Evolutionary conservation across 768 basidiomycete species (phyloP).

Genomic region (Suillus paluster): DNA sequence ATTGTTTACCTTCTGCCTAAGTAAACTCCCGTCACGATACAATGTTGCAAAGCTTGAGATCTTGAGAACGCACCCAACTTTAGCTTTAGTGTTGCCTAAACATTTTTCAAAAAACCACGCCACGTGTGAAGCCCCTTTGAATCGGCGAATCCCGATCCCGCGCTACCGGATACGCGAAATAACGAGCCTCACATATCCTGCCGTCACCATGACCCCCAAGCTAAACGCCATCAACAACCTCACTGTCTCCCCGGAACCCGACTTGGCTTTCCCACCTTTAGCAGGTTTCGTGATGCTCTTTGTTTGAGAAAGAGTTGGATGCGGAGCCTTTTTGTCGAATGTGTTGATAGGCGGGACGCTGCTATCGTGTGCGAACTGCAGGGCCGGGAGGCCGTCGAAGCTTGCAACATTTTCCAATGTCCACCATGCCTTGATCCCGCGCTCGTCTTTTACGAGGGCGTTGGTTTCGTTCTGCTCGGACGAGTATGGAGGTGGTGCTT

Average conservation of each 20-base stretch:
- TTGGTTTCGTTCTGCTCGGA: conserved; percentile 4
- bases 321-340: conserved; percentile 21
- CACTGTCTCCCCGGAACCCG: not conserved
- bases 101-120: not conserved
- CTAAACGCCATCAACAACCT: conserved; percentile 34
- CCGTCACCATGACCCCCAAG: conserved; percentile 28
- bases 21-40: not conserved
- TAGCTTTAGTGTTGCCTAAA: too few species aligned
- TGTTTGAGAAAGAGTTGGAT: not conserved
- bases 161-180: not conserved
- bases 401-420: conserved; percentile 50
- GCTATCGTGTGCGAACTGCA: conserved; percentile 37
- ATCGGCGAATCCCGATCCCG: too few species aligned
- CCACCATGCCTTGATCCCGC: conserved; percentile 65
- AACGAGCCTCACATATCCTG: conserved; percentile 16
- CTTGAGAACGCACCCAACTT: not conserved
- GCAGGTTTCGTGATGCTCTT: not conserved
- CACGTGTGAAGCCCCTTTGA: not conserved
- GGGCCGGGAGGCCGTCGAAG: conserved; percentile 60
- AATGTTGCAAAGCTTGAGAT: too few species aligned
- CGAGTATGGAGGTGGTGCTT: conserved; percentile 10
- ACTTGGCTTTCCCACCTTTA: conserved; percentile 1
- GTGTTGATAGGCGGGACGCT: conserved; percentile 21
- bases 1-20: not conserved
- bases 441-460: conserved; percentile 20